Evolutionary conservation across 179 eudicot genomes (phyloP), one percentile per base, ranked within the genome.

Genomic region (Vitellaria paradoxa): DNA sequence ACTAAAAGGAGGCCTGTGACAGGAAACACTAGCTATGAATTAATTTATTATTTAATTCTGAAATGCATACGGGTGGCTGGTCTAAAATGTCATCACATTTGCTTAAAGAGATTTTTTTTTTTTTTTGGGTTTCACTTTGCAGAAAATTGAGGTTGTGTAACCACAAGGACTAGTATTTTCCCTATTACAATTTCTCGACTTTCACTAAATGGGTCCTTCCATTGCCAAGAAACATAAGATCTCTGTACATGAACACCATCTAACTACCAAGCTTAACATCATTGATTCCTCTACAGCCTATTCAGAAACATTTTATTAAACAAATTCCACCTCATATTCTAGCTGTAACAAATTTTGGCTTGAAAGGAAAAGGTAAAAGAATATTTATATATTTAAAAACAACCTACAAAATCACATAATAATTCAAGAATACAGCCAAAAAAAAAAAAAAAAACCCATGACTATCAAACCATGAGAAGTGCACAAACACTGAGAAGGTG

Each of bases 301-400:
- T 60, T 60, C 20, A 55, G 18, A 55, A 55, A 55, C 45, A 42
- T 42, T 42, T 42, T 42, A 5, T 42, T 42, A 42, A 42, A 42
- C 45, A 42, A 42, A 42, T 42, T 42, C 45, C 6, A 5, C 45
- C 45, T 42, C 45, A 42, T 42, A 42, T 42, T 42, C 45, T 15
- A 7, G 18, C 21, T 40, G 9, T 3, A n/a, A 46, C 72, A 66
- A 21, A 62, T 62, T 18, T 68, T 42, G 72, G 42, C 20, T 37
- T 56, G 65, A 76, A 55, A 67, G 4, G 12, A 55, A 18, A 45
- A 55, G 64, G 66, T 68, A 55, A 45, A 53, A 55, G 49, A 37
- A 68, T 15, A 46, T 17, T 21, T 45, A 60, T n/a, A 73, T 53
- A 70, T 70, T 70, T 37, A 24, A 74, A 74, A 47, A 21, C 56